Percentiles rank a stretch among this genome's conserved stretches.
These are phyloP conservation scores for Podospora conica DNA, from an alignment of 495 filamentous ascomycete species.

Conservation along the genomic window DNA sequence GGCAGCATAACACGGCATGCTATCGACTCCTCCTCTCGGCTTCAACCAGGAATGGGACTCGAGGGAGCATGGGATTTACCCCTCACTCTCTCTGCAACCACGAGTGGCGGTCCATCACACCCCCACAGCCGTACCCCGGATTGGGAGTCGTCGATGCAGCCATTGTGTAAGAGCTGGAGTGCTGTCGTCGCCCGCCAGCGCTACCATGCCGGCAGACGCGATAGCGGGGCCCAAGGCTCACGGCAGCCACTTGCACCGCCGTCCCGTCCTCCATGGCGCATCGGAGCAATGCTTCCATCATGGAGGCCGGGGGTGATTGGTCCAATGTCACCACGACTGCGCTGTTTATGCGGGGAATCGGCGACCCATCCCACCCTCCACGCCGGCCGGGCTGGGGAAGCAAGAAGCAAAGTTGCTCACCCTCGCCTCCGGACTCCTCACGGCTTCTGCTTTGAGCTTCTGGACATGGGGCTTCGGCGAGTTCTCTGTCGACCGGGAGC, in stretches of 20 bases:
- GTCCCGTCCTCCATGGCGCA: constrained; percentile 5
- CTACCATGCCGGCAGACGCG: constrained; percentile 6
- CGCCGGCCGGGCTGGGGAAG: background rate
- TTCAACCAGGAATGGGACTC: background rate
- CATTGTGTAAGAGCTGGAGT: background rate
- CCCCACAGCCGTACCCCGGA: constrained; percentile 4
- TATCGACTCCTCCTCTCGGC: background rate
- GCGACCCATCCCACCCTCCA: constrained; percentile 1
- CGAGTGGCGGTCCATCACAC: background rate
- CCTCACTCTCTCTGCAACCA: constrained; percentile 7
- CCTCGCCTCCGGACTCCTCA: background rate
- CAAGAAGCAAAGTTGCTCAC: background rate
- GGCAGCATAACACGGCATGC: background rate
- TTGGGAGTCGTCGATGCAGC: background rate
- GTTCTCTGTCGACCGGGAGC: background rate
- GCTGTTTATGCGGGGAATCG: constrained; percentile 15
- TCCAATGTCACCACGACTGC: background rate
- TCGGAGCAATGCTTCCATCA: constrained; percentile 6
- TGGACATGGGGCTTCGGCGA: background rate
- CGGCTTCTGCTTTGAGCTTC: background rate
- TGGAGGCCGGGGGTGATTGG: constrained; percentile 9
- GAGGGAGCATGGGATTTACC: constrained; percentile 2
- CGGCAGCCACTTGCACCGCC: constrained; percentile 6
- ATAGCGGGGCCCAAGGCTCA: constrained; percentile 6
- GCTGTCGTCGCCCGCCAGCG: constrained; percentile 1